Base-by-base conservation (phyloP, 306 rosid species). In the Gastrolobium villosum region DNA sequence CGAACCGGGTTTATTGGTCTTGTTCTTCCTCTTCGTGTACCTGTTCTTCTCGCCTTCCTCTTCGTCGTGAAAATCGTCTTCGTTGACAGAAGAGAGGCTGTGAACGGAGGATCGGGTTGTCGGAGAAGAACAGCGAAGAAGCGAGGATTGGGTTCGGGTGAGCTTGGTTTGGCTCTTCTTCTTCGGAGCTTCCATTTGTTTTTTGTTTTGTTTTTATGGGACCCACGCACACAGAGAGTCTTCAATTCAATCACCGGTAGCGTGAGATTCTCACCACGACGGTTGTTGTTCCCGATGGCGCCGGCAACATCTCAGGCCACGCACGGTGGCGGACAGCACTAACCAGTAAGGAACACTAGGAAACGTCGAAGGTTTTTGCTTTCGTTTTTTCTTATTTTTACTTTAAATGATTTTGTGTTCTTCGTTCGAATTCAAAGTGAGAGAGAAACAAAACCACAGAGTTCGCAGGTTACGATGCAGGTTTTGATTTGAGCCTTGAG, bases 111-210 rank as follows among this genome's bases (percentile, higher is more conserved):
- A 88, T 72, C 98, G 89, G 79, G 87, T 80, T 37, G 96, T 94
- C 4, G 97, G 93, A 0, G 98, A 94, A 5, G 94, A 94, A 34
- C 78, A 80, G 40, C 98, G 94, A 44, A 90, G 98, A 28, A 94
- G 86, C 4, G 96, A 92, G 28, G 97, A 94, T 63, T 92, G 85
- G 64, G 94, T 90, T 70, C 98, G 88, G 65, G 94, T 85, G 54
- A 94, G 97, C 79, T 90, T 94, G 75, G 88, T 77, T 81, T 75
- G 94, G 79, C 88, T 87, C 77, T 69, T 78, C 34, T 70, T 69
- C 37, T 80, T 85, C 79, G 83, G 92, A 70, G 88, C 74, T 82
- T 94, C 98, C 97, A 94, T 94, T 15, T n/a, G n/a, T 32, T 20
- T 14, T 1, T 48, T 39, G 4, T 39, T 39, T 39, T 39, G n/a